These are phyloP conservation scores for Ogataea chonburiensis DNA, from an alignment of 805 yeast species.

Conservation along the genomic window DNA sequence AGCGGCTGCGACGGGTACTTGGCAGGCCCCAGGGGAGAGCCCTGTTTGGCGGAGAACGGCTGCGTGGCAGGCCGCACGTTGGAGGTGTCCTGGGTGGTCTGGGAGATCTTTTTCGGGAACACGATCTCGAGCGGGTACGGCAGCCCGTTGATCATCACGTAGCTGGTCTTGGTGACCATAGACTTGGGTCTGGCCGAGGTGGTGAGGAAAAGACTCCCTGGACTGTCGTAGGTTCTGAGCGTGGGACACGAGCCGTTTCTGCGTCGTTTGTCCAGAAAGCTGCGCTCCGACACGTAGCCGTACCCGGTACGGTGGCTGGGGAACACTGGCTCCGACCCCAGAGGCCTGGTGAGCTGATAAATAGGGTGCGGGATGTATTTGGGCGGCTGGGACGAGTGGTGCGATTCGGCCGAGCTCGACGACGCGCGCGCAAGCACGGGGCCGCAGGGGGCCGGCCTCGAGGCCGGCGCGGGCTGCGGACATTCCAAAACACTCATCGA, in stretches of 20 bases:
- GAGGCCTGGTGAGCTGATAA: not conserved
- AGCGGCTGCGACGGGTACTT: slow-evolving; percentile 9
- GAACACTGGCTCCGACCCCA: slow-evolving; percentile 5
- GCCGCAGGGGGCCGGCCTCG: not conserved
- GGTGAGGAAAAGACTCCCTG: slow-evolving; percentile 3
- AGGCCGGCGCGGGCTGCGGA: too few species aligned
- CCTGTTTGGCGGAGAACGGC: slow-evolving; percentile 1
- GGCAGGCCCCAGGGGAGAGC: not conserved
- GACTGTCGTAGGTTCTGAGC: slow-evolving; percentile 8
- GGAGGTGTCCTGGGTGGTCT: slow-evolving; percentile 1
- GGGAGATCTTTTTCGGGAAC: slow-evolving; percentile 31
- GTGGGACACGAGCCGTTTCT: slow-evolving; percentile 9
- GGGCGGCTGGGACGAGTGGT: slow-evolving; percentile 4
- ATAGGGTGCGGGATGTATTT: not conserved
- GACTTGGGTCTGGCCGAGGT: slow-evolving; percentile 7
- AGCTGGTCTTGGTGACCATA: slow-evolving; percentile 14
- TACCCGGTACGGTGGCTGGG: not conserved
- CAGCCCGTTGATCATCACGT: slow-evolving; percentile 26
- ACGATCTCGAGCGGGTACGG: slow-evolving; percentile 31
- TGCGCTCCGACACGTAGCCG: slow-evolving; percentile 1
- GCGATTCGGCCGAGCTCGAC: slow-evolving; percentile 1
- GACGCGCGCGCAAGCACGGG: not conserved
- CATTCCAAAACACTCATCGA: too few species aligned
- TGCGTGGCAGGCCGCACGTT: slow-evolving; percentile 7
- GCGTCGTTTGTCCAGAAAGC: slow-evolving; percentile 4